Percentiles rank a stretch among this genome's conserved stretches.
phyloP scores from a whole-genome alignment of 2,329 filamentous ascomycete species.

The Trichoderma atroviride region DNA sequence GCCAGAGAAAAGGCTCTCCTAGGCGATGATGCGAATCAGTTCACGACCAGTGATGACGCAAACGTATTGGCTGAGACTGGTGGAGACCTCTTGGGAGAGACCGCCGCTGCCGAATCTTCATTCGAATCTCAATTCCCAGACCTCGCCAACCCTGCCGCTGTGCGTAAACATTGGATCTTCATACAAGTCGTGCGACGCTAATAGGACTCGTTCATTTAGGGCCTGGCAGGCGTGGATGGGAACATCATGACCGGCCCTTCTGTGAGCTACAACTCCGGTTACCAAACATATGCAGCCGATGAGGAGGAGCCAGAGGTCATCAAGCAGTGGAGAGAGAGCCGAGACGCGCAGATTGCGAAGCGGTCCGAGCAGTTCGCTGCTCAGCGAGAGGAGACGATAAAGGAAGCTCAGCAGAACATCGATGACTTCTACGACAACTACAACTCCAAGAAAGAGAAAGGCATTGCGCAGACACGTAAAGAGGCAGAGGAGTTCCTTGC shows the following conservation, averaged over 20 bases:
- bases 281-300: constrained; percentile 58
- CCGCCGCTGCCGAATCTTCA: constrained; percentile 52
- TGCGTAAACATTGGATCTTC: constrained; percentile 32
- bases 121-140: constrained; percentile 94
- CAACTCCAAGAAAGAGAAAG: constrained; percentile 97
- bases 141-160: constrained; percentile 52
- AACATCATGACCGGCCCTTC: constrained; percentile 71
- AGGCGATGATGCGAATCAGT: constrained; percentile 91
- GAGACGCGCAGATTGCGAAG: constrained; percentile 79
- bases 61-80: constrained; percentile 64
- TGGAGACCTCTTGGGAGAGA: constrained; percentile 73
- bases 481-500: constrained; percentile 93
- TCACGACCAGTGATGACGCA: constrained; percentile 74
- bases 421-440: constrained; percentile 99
- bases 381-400: constrained; percentile 82
- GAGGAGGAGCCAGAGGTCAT: constrained; percentile 90
- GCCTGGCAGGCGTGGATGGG: constrained; percentile 31
- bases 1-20: constrained; percentile 87
- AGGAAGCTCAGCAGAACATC: constrained; percentile 89
- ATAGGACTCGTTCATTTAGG: constrained; percentile 6
- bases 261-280: constrained; percentile 64
- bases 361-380: constrained; percentile 80
- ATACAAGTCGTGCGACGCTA: background rate
- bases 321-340: constrained; percentile 87
- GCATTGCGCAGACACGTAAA: constrained; percentile 80